A percentile compares a stretch with the other conserved stretches of the same genome.
Conservation (phyloP, 106 monocot genomes). For the Dioscorea zingiberensis region DNA sequence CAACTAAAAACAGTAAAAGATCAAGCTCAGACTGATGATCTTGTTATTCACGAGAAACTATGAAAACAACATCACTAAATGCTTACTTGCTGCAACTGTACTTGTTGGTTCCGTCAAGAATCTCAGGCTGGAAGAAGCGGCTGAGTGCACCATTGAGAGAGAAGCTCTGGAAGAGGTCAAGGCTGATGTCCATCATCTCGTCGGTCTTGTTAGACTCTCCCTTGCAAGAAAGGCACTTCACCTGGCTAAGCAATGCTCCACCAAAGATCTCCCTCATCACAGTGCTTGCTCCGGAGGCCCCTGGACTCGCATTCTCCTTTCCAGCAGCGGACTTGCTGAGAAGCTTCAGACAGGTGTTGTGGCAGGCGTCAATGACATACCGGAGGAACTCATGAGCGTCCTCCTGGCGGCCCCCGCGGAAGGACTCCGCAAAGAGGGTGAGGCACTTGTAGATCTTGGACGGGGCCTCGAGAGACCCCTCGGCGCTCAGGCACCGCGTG, state of each 20-base stretch:
- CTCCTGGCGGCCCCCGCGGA: too few relatives aligned
- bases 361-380: too few relatives aligned
- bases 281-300: slow-evolving; percentile 12
- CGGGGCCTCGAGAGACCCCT: too few relatives aligned
- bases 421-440: too few relatives aligned
- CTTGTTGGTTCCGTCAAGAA: slow-evolving; percentile 82
- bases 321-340: not conserved
- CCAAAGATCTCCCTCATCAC: slow-evolving; percentile 92
- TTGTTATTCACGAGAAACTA: not conserved
- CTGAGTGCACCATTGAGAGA: slow-evolving; percentile 69
- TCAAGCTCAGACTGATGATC: not conserved
- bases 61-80: not conserved
- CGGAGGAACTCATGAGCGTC: too few relatives aligned
- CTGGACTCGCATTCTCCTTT: not conserved
- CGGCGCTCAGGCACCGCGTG: too few relatives aligned
- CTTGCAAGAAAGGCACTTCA: slow-evolving; percentile 82
- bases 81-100: slow-evolving; percentile 78
- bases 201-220: slow-evolving; percentile 84
- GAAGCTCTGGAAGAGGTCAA: slow-evolving; percentile 65
- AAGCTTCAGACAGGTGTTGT: not conserved
- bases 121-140: slow-evolving; percentile 75
- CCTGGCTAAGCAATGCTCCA: slow-evolving; percentile 80
- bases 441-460: too few relatives aligned
- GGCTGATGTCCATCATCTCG: slow-evolving; percentile 96
- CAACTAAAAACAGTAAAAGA: slow-evolving; percentile 45